Evolutionary conservation across 164 flowering plant genomes (phyloP).

Genomic region (Macadamia integrifolia): DNA sequence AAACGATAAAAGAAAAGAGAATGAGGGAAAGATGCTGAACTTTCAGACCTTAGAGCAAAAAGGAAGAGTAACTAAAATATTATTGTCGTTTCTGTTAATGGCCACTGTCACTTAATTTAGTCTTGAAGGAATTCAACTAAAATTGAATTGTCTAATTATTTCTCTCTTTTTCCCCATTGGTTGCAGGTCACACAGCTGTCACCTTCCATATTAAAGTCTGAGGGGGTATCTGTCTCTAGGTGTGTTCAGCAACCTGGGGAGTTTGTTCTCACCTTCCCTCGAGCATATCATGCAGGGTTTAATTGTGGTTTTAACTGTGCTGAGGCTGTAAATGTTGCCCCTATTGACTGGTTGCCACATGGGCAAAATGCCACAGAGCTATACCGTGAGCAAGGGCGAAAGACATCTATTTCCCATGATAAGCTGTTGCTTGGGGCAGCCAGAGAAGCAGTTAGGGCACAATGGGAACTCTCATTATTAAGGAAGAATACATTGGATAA

Average conservation of each 20-base stretch:
- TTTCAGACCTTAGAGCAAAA: too few species aligned
- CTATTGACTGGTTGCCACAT: conserved; percentile 78
- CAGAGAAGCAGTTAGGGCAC: conserved; percentile 61
- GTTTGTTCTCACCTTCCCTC: conserved; percentile 70
- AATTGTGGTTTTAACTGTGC: conserved; percentile 75
- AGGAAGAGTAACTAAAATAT: too few species aligned
- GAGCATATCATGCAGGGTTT: conserved; percentile 68
- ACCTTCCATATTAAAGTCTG: conserved; percentile 46
- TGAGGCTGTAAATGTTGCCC: conserved; percentile 62
- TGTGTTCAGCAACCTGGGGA: conserved; percentile 66
- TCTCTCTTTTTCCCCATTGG: background rate
- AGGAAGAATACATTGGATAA: conserved; percentile 37
- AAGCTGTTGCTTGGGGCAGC: conserved; percentile 71
- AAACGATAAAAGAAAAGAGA: too few species aligned
- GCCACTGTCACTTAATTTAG: background rate
- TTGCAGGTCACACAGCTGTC: conserved; percentile 62
- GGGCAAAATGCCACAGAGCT: conserved; percentile 61
- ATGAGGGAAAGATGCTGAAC: too few species aligned
- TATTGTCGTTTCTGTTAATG: background rate
- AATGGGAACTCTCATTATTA: conserved; percentile 42
- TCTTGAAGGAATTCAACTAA: background rate
- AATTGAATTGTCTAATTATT: background rate
- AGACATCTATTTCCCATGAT: conserved; percentile 68
- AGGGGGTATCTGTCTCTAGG: conserved; percentile 73
- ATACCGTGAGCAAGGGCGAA: conserved; percentile 42